Evolutionary conservation across 2,329 filamentous ascomycete species (phyloP).

Genomic region (Fusarium robinianum): DNA sequence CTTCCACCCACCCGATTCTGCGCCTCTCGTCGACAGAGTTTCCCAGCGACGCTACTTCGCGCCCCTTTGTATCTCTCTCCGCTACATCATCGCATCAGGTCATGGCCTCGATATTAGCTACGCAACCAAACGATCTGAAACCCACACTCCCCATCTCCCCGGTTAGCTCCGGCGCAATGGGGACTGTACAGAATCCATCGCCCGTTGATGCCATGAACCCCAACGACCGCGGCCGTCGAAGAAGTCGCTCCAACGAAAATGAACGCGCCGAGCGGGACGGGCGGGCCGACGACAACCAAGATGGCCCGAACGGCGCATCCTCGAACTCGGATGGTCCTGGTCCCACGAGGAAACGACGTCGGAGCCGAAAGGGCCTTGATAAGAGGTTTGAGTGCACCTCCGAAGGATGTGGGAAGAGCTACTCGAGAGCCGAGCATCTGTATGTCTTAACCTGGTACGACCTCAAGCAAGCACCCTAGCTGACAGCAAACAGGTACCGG

Average conservation of each 20-base stretch:
- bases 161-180: constrained; percentile 48
- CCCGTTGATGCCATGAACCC: constrained; percentile 41
- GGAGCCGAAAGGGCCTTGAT: constrained; percentile 77
- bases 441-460: constrained; percentile 51
- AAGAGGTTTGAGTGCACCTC: constrained; percentile 85
- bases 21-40: not conserved
- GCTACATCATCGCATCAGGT: constrained; percentile 18
- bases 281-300: constrained; percentile 41
- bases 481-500: constrained; percentile 61
- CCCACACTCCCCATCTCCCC: constrained; percentile 46
- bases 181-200: constrained; percentile 45
- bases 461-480: not conserved
- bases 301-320: constrained; percentile 48
- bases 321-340: constrained; percentile 59
- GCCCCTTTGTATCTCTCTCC: constrained; percentile 4
- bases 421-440: constrained; percentile 94
- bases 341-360: constrained; percentile 67
- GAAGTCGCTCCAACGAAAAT: constrained; percentile 50
- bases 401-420: constrained; percentile 90
- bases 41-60: constrained; percentile 1
- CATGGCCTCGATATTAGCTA: constrained; percentile 37
- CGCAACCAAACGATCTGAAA: constrained; percentile 37
- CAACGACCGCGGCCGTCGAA: constrained; percentile 45
- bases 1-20: not conserved
- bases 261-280: constrained; percentile 49